Base-by-base conservation (phyloP, 2,329 filamentous ascomycete species). In the Penicillium sp. region DNA sequence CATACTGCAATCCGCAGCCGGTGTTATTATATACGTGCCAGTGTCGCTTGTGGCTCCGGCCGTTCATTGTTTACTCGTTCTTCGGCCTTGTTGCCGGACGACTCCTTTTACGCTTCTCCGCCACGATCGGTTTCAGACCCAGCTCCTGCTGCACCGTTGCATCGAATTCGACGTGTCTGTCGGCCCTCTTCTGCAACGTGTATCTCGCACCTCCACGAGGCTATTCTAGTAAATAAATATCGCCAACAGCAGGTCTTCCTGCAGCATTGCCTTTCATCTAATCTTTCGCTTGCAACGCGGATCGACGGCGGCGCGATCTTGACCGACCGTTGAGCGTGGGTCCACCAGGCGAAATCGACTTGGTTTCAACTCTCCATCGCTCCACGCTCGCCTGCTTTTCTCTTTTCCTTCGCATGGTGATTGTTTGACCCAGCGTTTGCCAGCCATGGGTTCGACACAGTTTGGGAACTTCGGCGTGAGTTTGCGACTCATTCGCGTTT, bases 401-500 rank as follows among this genome's bases (percentile, higher is more conserved):
- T 52, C 49, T 35, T 54, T 53, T 53, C 54, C 52, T 50, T 61
- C 57, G 65, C 60, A 65, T 63, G 65, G 58, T 64, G 30, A 49
- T 50, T 59, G 53, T 54, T 49, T 62, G 54, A 58, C 58, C 47
- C 51, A 50, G 53, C 46, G 38, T 17, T 63, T 62, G 48, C 57
- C 69, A 70, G 73, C 64, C 54, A 84, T 83, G 82, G 81, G 81
- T 62, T 82, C 79, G 61, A 84, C 83, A 63, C 82, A 86, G 68
- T 87, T 86, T 76, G 85, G 85, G 62, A 85, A 86, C 66, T 87
- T 87, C 71, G 75, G 84, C 74, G 85, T 87, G 77, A 76, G 80
- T 76, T 56, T 47, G 41, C 58, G 30, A 50, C 48, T 52, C 29
- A 56, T 38, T 38, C 21, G 49, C 41, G n/a, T 44, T 47, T 26